Conservation (phyloP, 163 green algal genomes). For the Scenedesmus sp. region DNA sequence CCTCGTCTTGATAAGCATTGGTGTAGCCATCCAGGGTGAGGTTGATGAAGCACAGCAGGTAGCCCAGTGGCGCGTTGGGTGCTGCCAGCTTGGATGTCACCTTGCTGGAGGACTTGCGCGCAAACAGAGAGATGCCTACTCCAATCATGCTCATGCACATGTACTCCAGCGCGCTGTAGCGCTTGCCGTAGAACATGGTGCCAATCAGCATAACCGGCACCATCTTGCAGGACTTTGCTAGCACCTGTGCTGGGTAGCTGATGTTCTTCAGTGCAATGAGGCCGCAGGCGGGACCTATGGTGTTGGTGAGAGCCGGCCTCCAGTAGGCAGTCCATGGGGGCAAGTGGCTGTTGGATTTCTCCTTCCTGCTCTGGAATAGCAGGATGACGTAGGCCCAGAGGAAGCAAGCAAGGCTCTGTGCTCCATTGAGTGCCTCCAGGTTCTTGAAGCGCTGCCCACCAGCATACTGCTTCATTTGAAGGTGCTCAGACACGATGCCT, state of each 20-base stretch:
- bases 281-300: conserved; percentile 90
- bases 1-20: conserved; percentile 90
- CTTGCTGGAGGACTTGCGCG: conserved; percentile 44
- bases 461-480: conserved; percentile 89
- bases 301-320: conserved; percentile 87
- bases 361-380: conserved; percentile 20
- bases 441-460: conserved; percentile 79
- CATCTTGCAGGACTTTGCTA: conserved; percentile 99
- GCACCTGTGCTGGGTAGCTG: conserved; percentile 93
- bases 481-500: conserved; percentile 87
- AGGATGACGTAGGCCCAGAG: conserved; percentile 85
- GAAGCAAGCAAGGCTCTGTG: conserved; percentile 88
- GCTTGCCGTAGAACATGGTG: conserved; percentile 87
- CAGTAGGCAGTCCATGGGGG: conserved; percentile 83
- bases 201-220: conserved; percentile 99
- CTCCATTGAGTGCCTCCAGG: conserved; percentile 86
- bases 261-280: conserved; percentile 96
- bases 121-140: conserved; percentile 88
- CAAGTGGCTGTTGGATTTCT: conserved; percentile 5
- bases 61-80: conserved; percentile 93
- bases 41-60: conserved; percentile 92
- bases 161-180: conserved; percentile 93
- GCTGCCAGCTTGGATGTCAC: conserved; percentile 80
- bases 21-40: conserved; percentile 94
- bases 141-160: conserved; percentile 90